Evolutionary conservation across 805 yeast genomes (phyloP).

Genomic region (Yamadazyma nakazawae): DNA sequence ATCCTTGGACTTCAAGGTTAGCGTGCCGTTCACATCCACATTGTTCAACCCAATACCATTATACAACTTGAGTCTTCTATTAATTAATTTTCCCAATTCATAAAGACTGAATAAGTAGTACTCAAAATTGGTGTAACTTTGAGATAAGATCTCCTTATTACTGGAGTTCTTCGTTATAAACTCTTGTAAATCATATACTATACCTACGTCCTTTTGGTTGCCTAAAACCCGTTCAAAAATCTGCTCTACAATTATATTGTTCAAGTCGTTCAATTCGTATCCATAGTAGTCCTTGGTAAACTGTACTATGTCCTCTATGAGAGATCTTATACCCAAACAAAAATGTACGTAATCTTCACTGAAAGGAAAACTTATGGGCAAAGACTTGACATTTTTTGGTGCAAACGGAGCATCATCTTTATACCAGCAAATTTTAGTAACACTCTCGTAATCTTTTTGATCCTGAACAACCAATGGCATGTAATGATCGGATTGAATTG

Average conservation of each 20-base stretch:
- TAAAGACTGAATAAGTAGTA: slow-evolving; percentile 74
- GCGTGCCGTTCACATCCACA: slow-evolving; percentile 36
- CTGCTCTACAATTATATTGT: slow-evolving; percentile 56
- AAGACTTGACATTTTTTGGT: slow-evolving; percentile 46
- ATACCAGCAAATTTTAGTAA: slow-evolving; percentile 69
- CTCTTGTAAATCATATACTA: slow-evolving; percentile 57
- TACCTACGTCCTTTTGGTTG: slow-evolving; percentile 45
- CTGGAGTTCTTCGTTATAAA: slow-evolving; percentile 60
- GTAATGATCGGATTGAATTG: slow-evolving; percentile 77
- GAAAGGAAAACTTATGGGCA: slow-evolving; percentile 68
- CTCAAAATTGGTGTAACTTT: slow-evolving; percentile 83
- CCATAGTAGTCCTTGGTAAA: slow-evolving; percentile 66
- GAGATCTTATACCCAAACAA: slow-evolving; percentile 69
- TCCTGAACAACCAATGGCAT: slow-evolving; percentile 79
- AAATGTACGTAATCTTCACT: slow-evolving; percentile 85
- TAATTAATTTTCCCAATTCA: slow-evolving; percentile 55
- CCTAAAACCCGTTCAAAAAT: slow-evolving; percentile 67
- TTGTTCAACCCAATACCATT: slow-evolving; percentile 39
- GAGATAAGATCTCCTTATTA: slow-evolving; percentile 87
- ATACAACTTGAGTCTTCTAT: slow-evolving; percentile 33
- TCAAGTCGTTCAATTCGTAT: slow-evolving; percentile 56
- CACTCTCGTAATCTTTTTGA: slow-evolving; percentile 55
- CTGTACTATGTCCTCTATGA: slow-evolving; percentile 58
- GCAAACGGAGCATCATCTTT: slow-evolving; percentile 48
- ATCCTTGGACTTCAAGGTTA: slow-evolving; percentile 47